These are phyloP conservation scores for Neobulgaria alba DNA, from an alignment of 2,329 filamentous ascomycete genomes.

Conservation along the genomic window DNA sequence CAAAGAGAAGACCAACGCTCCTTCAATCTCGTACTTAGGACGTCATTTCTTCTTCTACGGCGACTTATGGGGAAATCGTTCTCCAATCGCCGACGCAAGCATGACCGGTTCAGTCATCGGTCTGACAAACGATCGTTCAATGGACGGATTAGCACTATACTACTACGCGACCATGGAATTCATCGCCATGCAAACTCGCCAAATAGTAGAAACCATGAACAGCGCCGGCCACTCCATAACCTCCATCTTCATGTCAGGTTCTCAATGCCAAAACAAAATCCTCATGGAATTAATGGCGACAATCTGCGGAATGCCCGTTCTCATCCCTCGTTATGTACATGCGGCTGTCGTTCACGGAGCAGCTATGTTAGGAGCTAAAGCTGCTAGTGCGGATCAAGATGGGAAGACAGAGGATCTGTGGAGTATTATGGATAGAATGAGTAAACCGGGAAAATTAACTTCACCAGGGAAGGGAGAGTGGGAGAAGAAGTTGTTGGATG, in stretches of 20 bases:
- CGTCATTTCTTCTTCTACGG: slow-evolving; percentile 99
- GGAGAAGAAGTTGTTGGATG: slow-evolving; percentile 72
- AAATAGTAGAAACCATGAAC: slow-evolving; percentile 96
- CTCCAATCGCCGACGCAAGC: slow-evolving; percentile 81
- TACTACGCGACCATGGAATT: slow-evolving; percentile 98
- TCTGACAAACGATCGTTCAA: slow-evolving; percentile 74
- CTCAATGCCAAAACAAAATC: slow-evolving; percentile 91
- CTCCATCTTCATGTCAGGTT: slow-evolving; percentile 98
- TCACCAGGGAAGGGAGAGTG: slow-evolving; percentile 61
- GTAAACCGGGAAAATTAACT: slow-evolving; percentile 81
- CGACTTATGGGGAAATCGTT: slow-evolving; percentile 93
- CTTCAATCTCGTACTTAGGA: slow-evolving; percentile 73
- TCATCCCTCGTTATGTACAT: slow-evolving; percentile 89
- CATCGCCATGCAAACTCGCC: slow-evolving; percentile 91
- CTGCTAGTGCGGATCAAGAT: slow-evolving; percentile 71
- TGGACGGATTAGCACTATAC: slow-evolving; percentile 79
- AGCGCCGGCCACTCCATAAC: slow-evolving; percentile 74
- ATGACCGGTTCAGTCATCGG: slow-evolving; percentile 91
- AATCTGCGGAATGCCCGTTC: slow-evolving; percentile 81
- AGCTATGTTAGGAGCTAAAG: slow-evolving; percentile 95
- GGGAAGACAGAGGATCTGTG: slow-evolving; percentile 82
- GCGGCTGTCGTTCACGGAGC: slow-evolving; percentile 96
- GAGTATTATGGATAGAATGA: slow-evolving; percentile 97
- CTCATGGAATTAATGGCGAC: slow-evolving; percentile 89
- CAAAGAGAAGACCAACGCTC: slow-evolving; percentile 58